A percentile compares a stretch with the other conserved stretches of the same genome.
These are phyloP conservation scores for Pholiota conissans DNA, from an alignment of 768 basidiomycete species.

Conservation along the genomic window DNA sequence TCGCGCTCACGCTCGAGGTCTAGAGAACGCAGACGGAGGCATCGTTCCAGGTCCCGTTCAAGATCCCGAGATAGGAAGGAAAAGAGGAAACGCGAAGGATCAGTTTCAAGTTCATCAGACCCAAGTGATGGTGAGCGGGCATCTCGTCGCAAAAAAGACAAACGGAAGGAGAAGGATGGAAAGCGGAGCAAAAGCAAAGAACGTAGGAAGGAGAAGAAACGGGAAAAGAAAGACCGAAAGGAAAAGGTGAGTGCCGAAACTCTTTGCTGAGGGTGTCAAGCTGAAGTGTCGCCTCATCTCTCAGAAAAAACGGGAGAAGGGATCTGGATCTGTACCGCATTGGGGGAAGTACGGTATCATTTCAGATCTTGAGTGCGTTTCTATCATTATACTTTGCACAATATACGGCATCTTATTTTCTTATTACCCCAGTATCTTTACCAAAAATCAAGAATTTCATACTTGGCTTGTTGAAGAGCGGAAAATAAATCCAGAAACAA, in stretches of 20 bases:
- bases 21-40: constrained; percentile 20
- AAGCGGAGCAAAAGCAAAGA: constrained; percentile 45
- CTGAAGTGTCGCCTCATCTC: neutral
- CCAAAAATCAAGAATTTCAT: constrained; percentile 83
- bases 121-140: constrained; percentile 31
- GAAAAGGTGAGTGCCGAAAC: constrained; percentile 39
- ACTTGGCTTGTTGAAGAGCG: constrained; percentile 94
- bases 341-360: constrained; percentile 95
- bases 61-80: constrained; percentile 30
- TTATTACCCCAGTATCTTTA: constrained; percentile 61
- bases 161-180: constrained; percentile 47
- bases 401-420: neutral
- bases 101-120: constrained; percentile 44
- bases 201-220: constrained; percentile 49
- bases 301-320: constrained; percentile 55
- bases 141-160: constrained; percentile 46
- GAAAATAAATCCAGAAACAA: constrained; percentile 85
- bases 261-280: neutral
- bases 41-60: constrained; percentile 24
- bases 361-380: constrained; percentile 78
- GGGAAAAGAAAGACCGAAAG: constrained; percentile 73
- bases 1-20: constrained; percentile 34
- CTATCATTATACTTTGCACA: constrained; percentile 14
- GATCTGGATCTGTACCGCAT: constrained; percentile 50
- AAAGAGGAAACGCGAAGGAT: constrained; percentile 27